These are phyloP conservation scores for Trichophyton benhamiae DNA, from an alignment of 2,329 filamentous ascomycete species.

Conservation along the genomic window DNA sequence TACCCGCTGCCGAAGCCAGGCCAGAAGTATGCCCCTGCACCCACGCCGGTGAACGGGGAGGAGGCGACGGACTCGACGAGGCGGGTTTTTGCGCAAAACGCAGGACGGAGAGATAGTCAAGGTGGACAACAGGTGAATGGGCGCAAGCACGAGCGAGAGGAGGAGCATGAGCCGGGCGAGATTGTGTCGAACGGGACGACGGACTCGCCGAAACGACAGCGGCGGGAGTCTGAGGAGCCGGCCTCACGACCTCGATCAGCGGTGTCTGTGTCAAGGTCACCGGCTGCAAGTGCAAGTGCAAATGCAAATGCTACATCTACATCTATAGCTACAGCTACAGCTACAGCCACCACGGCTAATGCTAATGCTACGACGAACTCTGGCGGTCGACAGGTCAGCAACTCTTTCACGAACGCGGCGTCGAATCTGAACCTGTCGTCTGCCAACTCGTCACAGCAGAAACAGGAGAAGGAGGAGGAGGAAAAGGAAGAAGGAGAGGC, in stretches of 20 bases:
- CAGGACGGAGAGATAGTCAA: conserved; percentile 4
- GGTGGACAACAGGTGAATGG: conserved; percentile 11
- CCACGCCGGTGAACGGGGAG: conserved; percentile 22
- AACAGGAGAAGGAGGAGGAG: no score
- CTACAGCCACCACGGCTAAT: background rate
- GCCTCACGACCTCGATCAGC: background rate
- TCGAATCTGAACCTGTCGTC: conserved; percentile 4
- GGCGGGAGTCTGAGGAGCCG: conserved; percentile 11
- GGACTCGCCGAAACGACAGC: conserved; percentile 27
- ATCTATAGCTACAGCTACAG: background rate
- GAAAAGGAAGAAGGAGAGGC: no score
- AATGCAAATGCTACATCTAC: no score
- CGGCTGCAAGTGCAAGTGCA: background rate
- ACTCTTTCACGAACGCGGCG: conserved; percentile 5
- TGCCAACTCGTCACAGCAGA: no score
- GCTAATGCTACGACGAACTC: no score
- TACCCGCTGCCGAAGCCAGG: conserved; percentile 32
- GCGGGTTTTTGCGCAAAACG: conserved; percentile 5
- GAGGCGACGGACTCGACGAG: conserved; percentile 27
- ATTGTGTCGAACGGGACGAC: conserved; percentile 5
- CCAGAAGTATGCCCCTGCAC: conserved; percentile 32
- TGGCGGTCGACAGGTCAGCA: background rate
- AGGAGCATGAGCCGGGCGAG: background rate
- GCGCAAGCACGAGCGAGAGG: conserved; percentile 13
- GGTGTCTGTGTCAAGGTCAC: background rate